A percentile compares a stretch with the other conserved stretches of the same genome.
phyloP scores from a whole-genome alignment of 176 grass and related monocot genomes.

The Cymbopogon citratus region DNA sequence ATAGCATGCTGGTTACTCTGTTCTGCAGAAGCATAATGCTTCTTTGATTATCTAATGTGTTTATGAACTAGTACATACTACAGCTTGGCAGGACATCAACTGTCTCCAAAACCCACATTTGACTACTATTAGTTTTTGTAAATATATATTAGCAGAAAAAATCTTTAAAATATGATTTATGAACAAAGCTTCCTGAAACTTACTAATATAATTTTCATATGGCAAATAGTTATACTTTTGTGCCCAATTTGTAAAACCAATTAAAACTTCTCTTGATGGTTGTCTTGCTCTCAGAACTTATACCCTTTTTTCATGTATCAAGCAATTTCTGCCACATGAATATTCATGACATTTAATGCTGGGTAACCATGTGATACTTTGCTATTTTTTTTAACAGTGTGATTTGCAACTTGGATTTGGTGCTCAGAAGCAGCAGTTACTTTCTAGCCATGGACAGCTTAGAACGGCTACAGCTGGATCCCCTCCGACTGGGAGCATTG shows the following conservation, averaged over 20 bases:
- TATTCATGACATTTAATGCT: background rate
- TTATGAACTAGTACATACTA: slow-evolving; percentile 13
- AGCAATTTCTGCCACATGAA: background rate
- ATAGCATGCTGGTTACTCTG: background rate
- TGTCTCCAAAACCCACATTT: background rate
- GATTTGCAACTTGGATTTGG: slow-evolving; percentile 45
- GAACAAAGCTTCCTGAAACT: background rate
- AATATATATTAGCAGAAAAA: background rate
- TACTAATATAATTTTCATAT: background rate
- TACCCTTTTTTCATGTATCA: background rate
- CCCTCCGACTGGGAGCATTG: slow-evolving; percentile 30
- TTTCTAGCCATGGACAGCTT: slow-evolving; percentile 42
- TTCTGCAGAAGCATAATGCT: slow-evolving; percentile 3
- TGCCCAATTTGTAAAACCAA: background rate
- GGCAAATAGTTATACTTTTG: background rate
- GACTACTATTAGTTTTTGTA: background rate
- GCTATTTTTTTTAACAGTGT: slow-evolving; percentile 38
- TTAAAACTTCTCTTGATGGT: background rate
- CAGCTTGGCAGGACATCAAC: too few species aligned
- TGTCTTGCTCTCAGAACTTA: slow-evolving; percentile 8
- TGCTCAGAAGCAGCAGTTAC: slow-evolving; percentile 44
- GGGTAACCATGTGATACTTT: slow-evolving; percentile 14
- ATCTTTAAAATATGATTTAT: background rate
- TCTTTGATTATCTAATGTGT: background rate
- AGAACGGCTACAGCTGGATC: slow-evolving; percentile 22